Base-by-base conservation (phyloP, 352 stramenopile species). In the Blastocystis sp. region DNA sequence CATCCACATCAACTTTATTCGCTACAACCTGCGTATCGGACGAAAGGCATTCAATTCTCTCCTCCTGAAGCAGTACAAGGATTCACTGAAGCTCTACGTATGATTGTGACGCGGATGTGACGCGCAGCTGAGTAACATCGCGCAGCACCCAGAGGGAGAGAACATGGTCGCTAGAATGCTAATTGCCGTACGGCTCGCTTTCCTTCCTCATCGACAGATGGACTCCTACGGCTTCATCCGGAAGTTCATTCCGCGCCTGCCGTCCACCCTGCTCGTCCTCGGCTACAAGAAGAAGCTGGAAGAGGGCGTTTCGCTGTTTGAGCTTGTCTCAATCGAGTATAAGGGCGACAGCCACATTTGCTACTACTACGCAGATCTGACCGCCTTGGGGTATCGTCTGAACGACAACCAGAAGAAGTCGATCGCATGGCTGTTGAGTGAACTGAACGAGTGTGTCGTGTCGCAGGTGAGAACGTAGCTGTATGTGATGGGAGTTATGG, bases 1-100 rank as follows among this genome's bases (percentile, higher is more conserved):
- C 42, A 81, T 81, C 48, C 71, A 81, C 60, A 81, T 81, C 71
- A 63, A 59, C 43, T 81, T 81, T 81, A 81, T 81, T 48, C 71
- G 71, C 34, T 81, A 81, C 43, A 45, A 54, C 34, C 60, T 81
- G 28, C 48, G 54, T 11, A 81, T 81, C 28, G 71, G 71, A 6
- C 54, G 71, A 57, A 81, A 81, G n/a, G 71, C 71, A 64, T 81
- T 81, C 48, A 81, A 81, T 42, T 81, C 71, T 4, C 48, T 81
- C 10, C 64, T 81, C 48, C 48, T 81, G 7, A 81, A 81, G 24
- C 71, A 81, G 24, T 81, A 81, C 45, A 81, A 81, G 40, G 11
- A 34, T 40, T 81, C 71, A 11, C 71, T 81, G 34, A 45, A 81
- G n/a, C 71, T 81, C 48, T 81, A 81, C 66, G 71, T 81, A 34